These are phyloP conservation scores for Trichoderma oligosporum DNA, from an alignment of 2,329 filamentous ascomycete species.

Conservation along the genomic window DNA sequence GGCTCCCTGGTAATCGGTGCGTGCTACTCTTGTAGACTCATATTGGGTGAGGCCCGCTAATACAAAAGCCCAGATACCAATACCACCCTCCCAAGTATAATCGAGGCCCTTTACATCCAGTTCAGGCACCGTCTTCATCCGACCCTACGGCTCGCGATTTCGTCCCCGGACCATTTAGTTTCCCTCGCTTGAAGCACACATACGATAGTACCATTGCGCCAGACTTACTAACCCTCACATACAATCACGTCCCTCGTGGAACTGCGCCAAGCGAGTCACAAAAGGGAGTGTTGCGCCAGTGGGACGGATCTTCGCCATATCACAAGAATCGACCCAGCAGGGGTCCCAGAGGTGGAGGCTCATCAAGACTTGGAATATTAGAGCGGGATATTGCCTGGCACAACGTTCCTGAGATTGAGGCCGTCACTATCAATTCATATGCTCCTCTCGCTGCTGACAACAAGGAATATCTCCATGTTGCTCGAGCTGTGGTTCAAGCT, in stretches of 20 bases:
- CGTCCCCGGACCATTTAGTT: conserved; percentile 83
- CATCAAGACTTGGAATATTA: conserved; percentile 63
- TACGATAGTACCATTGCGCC: conserved; percentile 81
- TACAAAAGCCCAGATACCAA: conserved; percentile 65
- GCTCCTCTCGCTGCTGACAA: conserved; percentile 68
- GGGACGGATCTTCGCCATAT: conserved; percentile 90
- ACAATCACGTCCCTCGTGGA: conserved; percentile 80
- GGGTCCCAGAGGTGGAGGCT: conserved; percentile 69
- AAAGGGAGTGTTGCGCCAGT: conserved; percentile 69
- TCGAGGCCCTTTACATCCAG: conserved; percentile 86
- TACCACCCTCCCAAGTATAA: conserved; percentile 93
- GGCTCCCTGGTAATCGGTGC: conserved; percentile 48
- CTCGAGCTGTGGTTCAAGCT: conserved; percentile 77
- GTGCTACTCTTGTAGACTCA: conserved; percentile 18
- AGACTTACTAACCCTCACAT: conserved; percentile 84
- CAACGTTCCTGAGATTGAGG: conserved; percentile 78
- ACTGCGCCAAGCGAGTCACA: conserved; percentile 47
- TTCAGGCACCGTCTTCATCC: conserved; percentile 82
- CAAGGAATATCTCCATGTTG: conserved; percentile 73
- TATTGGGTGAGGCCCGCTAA: background rate
- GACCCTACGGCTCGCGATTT: conserved; percentile 87
- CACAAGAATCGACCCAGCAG: conserved; percentile 86
- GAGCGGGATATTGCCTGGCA: conserved; percentile 73
- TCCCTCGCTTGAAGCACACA: conserved; percentile 83
- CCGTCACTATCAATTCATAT: conserved; percentile 74